A percentile compares a stretch with the other conserved stretches of the same genome.
These are phyloP conservation scores for Cyamopsis tetragonoloba DNA, from an alignment of 306 rosid species.

Conservation along the genomic window DNA sequence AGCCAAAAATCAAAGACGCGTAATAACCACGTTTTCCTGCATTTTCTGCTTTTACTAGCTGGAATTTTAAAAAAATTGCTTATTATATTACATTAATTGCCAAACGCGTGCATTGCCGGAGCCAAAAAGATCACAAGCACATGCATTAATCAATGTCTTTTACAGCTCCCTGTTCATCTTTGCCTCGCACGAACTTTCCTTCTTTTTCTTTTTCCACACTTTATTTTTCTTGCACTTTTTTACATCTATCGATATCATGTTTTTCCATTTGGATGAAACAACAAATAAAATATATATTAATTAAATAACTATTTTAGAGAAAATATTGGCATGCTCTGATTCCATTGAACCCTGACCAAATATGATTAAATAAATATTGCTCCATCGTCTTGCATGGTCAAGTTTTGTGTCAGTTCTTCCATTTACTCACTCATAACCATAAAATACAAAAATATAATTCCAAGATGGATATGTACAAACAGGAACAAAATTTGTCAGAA, in stretches of 20 bases:
- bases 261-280: conserved; percentile 1
- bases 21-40: conserved; percentile 35
- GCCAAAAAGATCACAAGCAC: conserved; percentile 43
- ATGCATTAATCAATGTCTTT: conserved; percentile 53
- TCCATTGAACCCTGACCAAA: background rate
- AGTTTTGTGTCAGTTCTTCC: conserved; percentile 3
- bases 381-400: conserved; percentile 15
- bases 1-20: conserved; percentile 13
- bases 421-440: conserved; percentile 12
- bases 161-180: conserved; percentile 25
- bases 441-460: conserved; percentile 35
- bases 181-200: conserved; percentile 23
- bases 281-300: background rate
- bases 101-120: conserved; percentile 33
- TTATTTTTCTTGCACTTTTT: background rate
- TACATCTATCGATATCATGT: too few species aligned
- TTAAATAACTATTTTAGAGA: background rate
- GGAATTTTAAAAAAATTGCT: background rate
- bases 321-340: background rate
- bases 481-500: conserved; percentile 27
- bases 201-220: background rate
- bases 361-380: background rate
- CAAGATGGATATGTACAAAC: conserved; percentile 46
- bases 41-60: conserved; percentile 22
- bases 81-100: conserved; percentile 17